These are phyloP conservation scores for Mortierella hygrophila DNA, from an alignment of 192 early-diverging fungal species.

Conservation along the genomic window DNA sequence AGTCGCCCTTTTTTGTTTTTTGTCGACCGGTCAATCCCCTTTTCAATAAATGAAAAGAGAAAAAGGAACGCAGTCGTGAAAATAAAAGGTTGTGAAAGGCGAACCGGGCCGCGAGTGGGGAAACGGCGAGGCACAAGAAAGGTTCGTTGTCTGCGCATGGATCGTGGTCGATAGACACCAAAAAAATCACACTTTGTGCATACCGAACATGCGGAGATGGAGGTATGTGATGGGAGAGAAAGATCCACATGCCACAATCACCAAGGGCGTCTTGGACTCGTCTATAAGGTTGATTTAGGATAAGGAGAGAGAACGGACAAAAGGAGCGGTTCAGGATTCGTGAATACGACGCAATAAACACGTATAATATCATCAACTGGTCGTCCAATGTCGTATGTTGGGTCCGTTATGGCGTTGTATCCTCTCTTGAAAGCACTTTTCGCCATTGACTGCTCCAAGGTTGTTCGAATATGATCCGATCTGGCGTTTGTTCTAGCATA, in stretches of 20 bases:
- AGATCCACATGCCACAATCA: constrained; percentile 96
- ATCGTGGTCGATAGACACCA: background rate
- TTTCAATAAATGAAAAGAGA: constrained; percentile 1
- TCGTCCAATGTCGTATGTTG: constrained; percentile 5
- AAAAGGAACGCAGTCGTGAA: background rate
- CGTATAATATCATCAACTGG: constrained; percentile 9
- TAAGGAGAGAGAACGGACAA: background rate
- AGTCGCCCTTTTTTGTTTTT: background rate
- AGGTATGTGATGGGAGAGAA: constrained; percentile 98
- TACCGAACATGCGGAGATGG: constrained; percentile 99
- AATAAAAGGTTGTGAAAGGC: background rate
- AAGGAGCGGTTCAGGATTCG: background rate
- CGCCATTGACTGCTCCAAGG: background rate
- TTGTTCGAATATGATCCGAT: background rate
- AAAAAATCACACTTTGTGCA: constrained; percentile 20
- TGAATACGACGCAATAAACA: background rate
- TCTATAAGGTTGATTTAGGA: constrained; percentile 52
- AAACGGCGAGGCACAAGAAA: background rate
- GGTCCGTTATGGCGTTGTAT: background rate
- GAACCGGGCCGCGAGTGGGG: background rate
- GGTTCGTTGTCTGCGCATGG: background rate
- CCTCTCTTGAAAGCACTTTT: background rate
- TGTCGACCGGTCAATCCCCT: background rate
- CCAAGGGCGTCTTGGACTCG: constrained; percentile 82
- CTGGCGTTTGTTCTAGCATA: background rate